Conservation (phyloP, 1,139 yeast genomes). For the Saccharomyces hybrid region DNA sequence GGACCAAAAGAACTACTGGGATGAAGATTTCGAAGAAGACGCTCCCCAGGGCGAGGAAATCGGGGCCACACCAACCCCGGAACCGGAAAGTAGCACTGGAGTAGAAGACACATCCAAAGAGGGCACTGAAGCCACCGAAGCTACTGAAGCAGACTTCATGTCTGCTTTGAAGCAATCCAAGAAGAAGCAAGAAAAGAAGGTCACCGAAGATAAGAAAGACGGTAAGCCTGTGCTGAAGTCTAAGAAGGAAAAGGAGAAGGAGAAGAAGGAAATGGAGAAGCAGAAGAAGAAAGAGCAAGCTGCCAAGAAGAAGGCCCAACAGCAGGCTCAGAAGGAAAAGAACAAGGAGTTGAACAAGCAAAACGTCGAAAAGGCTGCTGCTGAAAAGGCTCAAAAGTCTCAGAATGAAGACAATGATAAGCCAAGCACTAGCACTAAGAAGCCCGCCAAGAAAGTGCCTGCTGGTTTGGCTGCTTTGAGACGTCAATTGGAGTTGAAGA, state of each 20-base stretch:
- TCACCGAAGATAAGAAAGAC: conserved; percentile 35
- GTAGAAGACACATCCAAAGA: conserved; percentile 30
- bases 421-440: conserved; percentile 33
- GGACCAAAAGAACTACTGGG: conserved; percentile 71
- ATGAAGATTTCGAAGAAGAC: conserved; percentile 62
- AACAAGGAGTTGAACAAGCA: conserved; percentile 41
- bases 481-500: conserved; percentile 80
- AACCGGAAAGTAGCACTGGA: conserved; percentile 19
- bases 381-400: conserved; percentile 34
- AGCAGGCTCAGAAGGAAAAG: conserved; percentile 60
- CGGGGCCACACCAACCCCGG: conserved; percentile 31
- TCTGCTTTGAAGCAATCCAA: conserved; percentile 74
- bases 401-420: conserved; percentile 20
- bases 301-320: conserved; percentile 72
- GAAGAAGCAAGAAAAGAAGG: conserved; percentile 63
- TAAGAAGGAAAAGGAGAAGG: conserved; percentile 95
- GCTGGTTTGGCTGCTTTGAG: conserved; percentile 76
- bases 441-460: conserved; percentile 62
- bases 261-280: conserved; percentile 96
- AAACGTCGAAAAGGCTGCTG: conserved; percentile 41
- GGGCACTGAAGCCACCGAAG: conserved; percentile 21
- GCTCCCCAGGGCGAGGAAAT: conserved; percentile 52
- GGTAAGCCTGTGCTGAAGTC: conserved; percentile 72
- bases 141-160: conserved; percentile 57
- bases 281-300: conserved; percentile 89